These are phyloP conservation scores for Oryza coarctata DNA, from an alignment of 176 grass and related monocot genomes.

Conservation along the genomic window DNA sequence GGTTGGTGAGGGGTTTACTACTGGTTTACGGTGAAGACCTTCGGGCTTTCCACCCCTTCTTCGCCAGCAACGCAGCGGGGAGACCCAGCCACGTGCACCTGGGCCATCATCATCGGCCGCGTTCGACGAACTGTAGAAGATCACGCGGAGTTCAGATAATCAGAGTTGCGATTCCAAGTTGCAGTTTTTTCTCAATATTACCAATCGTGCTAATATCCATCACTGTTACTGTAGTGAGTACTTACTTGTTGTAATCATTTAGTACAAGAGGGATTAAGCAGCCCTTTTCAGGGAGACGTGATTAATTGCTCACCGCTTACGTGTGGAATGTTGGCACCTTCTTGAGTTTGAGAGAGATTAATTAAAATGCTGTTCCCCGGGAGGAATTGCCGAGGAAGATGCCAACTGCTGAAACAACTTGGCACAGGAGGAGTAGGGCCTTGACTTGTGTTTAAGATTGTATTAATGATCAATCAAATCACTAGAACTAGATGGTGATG, in stretches of 20 bases:
- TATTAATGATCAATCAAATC: not conserved
- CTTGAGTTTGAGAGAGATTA: not conserved
- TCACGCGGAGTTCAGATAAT: not conserved
- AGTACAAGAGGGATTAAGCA: not conserved
- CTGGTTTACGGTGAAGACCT: not conserved
- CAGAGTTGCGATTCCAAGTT: not conserved
- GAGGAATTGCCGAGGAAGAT: not conserved
- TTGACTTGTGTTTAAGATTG: not conserved
- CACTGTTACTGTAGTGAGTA: not conserved
- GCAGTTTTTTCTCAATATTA: no score
- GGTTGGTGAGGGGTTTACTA: not conserved
- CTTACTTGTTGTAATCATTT: not conserved
- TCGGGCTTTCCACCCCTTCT: not conserved
- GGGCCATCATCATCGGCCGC: no score
- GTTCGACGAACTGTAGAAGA: not conserved
- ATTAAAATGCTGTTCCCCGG: not conserved
- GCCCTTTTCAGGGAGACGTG: not conserved
- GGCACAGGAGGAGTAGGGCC: not conserved
- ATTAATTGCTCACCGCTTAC: conserved; percentile 18
- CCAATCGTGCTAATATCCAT: no score
- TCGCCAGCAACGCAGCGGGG: not conserved
- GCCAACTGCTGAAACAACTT: conserved; percentile 1
- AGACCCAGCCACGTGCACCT: not conserved
- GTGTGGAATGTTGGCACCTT: not conserved
- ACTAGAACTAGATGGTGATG: not conserved